Percentiles rank a stretch among this genome's conserved stretches.
phyloP scores from a whole-genome alignment of 2,329 filamentous ascomycete genomes.

The Cladosporium colombiae region DNA sequence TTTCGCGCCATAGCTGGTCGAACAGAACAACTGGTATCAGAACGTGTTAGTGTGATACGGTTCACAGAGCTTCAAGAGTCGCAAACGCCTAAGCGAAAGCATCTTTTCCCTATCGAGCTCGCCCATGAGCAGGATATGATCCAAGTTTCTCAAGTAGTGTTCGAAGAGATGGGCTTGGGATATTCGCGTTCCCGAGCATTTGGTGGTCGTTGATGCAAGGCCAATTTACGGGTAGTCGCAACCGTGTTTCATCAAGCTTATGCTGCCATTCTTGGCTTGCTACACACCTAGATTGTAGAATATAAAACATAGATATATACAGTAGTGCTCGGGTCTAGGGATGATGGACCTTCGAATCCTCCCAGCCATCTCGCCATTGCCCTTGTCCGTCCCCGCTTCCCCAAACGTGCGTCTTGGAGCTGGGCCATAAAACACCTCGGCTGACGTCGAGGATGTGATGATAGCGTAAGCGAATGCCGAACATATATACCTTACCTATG shows the following conservation, averaged over 20 bases:
- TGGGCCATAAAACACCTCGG: conserved; percentile 11
- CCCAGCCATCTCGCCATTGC: not conserved
- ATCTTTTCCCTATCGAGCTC: not conserved
- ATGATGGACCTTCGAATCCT: not conserved
- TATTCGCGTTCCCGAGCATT: not conserved
- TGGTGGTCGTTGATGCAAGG: not conserved
- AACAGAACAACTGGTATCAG: not conserved
- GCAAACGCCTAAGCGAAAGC: not conserved
- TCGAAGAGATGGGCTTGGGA: not conserved
- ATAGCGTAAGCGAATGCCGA: conserved; percentile 5
- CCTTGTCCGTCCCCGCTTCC: not conserved
- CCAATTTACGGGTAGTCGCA: not conserved
- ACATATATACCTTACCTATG: too few relatives aligned
- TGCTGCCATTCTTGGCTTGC: not conserved
- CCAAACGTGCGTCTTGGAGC: not conserved
- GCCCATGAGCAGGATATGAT: not conserved
- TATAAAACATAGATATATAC: not conserved
- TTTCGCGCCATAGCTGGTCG: not conserved
- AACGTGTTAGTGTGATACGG: not conserved
- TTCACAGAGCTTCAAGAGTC: not conserved
- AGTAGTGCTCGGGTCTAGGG: not conserved
- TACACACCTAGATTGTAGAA: not conserved
- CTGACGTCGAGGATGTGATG: conserved; percentile 1
- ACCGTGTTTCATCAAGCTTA: not conserved
- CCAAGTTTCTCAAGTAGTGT: not conserved